Percentiles rank a stretch among this genome's conserved stretches.
phyloP scores from a whole-genome alignment of 2,329 filamentous ascomycete species.

The Chaetoscypha palmicola region DNA sequence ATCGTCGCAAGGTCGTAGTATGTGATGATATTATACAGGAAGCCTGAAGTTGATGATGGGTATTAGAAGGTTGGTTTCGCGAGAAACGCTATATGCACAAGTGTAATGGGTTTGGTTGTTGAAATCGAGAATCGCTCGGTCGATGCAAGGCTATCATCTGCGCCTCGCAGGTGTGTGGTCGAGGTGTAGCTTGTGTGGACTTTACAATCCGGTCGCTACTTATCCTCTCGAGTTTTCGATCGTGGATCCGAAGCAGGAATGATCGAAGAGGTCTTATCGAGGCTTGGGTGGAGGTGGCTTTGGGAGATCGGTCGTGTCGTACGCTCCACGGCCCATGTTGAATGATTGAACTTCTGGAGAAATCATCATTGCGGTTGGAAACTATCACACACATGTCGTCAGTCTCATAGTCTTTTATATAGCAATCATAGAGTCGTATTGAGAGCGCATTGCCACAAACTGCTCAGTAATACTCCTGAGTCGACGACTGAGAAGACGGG shows the following conservation, averaged over 20 bases:
- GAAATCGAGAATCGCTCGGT: conserved; percentile 7
- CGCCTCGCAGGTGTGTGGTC: conserved; percentile 3
- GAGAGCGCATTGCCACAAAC: conserved; percentile 3
- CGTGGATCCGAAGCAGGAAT: background rate
- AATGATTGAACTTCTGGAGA: conserved; percentile 25
- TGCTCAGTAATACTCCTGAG: conserved; percentile 3
- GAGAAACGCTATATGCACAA: conserved; percentile 17
- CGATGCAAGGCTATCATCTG: conserved; percentile 6
- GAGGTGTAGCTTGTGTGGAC: background rate
- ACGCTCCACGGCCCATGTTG: conserved; percentile 47
- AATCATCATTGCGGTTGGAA: conserved; percentile 22
- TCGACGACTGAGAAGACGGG: conserved; percentile 1
- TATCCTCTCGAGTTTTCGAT: background rate
- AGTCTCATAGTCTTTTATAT: conserved; percentile 11
- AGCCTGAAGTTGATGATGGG: conserved; percentile 8
- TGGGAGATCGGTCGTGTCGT: conserved; percentile 44
- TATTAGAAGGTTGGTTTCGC: conserved; percentile 17
- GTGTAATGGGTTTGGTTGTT: conserved; percentile 5
- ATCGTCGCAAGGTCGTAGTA: conserved; percentile 25
- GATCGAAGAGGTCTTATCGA: conserved; percentile 20
- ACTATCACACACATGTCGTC: conserved; percentile 12
- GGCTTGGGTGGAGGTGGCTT: conserved; percentile 37
- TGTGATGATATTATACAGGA: conserved; percentile 20
- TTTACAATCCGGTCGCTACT: background rate
- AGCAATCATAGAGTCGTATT: background rate